phyloP scores from a whole-genome alignment of 1,139 yeast species.

The Pneumocystis canis region DNA sequence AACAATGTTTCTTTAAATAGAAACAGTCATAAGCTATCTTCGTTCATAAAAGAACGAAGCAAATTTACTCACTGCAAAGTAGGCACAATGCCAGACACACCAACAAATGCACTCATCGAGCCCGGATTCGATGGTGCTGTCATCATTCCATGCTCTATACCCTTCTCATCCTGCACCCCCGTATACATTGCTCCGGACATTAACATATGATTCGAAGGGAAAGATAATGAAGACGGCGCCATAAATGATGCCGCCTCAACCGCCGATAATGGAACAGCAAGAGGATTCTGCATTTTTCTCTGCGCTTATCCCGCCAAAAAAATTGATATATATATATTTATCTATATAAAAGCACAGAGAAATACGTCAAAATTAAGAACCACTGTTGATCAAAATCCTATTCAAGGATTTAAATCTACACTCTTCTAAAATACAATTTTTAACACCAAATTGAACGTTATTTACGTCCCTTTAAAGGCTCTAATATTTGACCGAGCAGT shows the following conservation, averaged over 20 bases:
- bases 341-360: background rate
- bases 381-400: background rate
- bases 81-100: conserved; percentile 86
- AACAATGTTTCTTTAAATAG: conserved; percentile 49
- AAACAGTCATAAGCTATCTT: background rate
- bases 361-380: background rate
- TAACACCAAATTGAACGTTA: background rate
- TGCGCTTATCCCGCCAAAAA: background rate
- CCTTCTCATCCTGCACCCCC: conserved; percentile 13
- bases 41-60: conserved; percentile 12
- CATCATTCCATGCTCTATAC: conserved; percentile 11
- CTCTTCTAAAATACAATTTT: background rate
- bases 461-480: too few species aligned
- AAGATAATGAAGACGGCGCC: conserved; percentile 49
- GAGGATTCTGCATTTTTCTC: conserved; percentile 37
- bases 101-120: conserved; percentile 25
- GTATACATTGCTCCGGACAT: conserved; percentile 12
- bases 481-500: background rate
- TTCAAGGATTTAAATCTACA: background rate
- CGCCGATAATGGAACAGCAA: conserved; percentile 66
- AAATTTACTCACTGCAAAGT: conserved; percentile 44
- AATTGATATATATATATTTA: too few species aligned
- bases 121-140: conserved; percentile 12
- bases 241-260: conserved; percentile 66
- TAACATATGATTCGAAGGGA: conserved; percentile 31